Evolutionary conservation across 306 rosid species (phyloP).

Genomic region (Alnus rubra): DNA sequence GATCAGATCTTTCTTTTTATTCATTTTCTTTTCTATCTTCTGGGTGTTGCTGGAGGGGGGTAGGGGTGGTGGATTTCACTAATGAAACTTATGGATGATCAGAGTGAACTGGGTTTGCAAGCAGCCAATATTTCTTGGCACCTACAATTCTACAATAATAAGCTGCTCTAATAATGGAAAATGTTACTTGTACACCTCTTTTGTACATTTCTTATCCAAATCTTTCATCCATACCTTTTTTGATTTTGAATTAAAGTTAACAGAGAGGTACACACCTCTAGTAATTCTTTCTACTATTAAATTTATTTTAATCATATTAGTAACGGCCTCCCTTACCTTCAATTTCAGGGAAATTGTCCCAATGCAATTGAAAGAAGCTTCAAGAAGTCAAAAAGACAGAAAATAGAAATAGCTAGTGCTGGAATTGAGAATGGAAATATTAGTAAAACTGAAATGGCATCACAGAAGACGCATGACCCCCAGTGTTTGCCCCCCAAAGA

Average conservation of each 20-base stretch:
- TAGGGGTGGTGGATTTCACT: not conserved
- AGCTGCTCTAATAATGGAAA: no score
- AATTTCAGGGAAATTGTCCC: conserved; percentile 47
- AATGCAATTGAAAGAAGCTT: conserved; percentile 38
- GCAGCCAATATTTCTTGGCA: not conserved
- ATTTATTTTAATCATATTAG: not conserved
- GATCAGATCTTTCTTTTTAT: not conserved
- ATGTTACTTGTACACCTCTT: no score
- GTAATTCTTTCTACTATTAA: not conserved
- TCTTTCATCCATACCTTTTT: no score
- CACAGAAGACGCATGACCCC: conserved; percentile 30
- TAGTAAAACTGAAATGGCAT: conserved; percentile 40
- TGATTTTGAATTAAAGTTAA: no score
- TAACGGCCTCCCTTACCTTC: not conserved
- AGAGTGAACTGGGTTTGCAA: not conserved
- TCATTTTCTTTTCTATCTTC: conserved; percentile 1
- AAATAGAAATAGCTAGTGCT: conserved; percentile 30
- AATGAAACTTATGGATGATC: not conserved
- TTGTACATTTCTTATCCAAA: no score
- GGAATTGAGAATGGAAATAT: conserved; percentile 29
- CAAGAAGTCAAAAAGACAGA: conserved; percentile 60
- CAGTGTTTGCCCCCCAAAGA: conserved; percentile 36
- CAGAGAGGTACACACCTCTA: no score
- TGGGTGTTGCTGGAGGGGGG: not conserved
- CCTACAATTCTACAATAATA: not conserved